A percentile compares a stretch with the other conserved stretches of the same genome.
phyloP scores from a whole-genome alignment of 2,329 filamentous ascomycete genomes.

The Nemania sp. region DNA sequence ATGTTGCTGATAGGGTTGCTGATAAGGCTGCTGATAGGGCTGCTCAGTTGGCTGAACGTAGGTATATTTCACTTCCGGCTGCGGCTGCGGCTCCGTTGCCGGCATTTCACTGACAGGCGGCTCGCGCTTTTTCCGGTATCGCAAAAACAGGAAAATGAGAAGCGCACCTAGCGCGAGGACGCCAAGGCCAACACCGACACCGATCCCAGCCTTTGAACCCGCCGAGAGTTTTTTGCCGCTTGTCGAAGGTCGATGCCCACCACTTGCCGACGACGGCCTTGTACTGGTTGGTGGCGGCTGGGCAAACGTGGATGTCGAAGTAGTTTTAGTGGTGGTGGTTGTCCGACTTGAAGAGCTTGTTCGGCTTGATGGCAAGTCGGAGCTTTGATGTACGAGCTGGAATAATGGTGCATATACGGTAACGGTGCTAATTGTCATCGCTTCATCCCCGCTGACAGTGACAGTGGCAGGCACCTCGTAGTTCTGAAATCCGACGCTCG shows the following conservation, averaged over 20 bases:
- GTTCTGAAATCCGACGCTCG: conserved; percentile 3
- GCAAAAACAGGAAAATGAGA: background rate
- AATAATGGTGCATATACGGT: conserved; percentile 37
- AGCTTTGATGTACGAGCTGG: conserved; percentile 36
- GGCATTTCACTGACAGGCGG: background rate
- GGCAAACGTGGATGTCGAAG: background rate
- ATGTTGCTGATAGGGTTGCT: too few species aligned
- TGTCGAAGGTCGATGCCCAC: too few species aligned
- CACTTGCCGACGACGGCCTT: background rate
- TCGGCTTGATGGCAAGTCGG: conserved; percentile 27
- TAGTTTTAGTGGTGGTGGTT: background rate
- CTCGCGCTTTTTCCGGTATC: background rate
- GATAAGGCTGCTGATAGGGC: too few species aligned
- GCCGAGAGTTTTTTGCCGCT: too few species aligned
- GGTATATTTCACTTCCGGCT: background rate
- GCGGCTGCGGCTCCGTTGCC: background rate
- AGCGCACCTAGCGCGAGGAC: conserved; percentile 6
- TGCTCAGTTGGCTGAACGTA: background rate
- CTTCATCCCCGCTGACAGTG: background rate
- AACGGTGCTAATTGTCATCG: conserved; percentile 13
- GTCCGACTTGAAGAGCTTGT: conserved; percentile 5
- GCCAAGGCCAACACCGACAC: conserved; percentile 25
- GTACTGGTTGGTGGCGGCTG: conserved; percentile 6
- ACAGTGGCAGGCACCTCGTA: conserved; percentile 6
- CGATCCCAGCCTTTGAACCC: conserved; percentile 26